Evolutionary conservation across 768 basidiomycete genomes (phyloP), one percentile per base, ranked within the genome.

Genomic region (Solioccasus polychromus): DNA sequence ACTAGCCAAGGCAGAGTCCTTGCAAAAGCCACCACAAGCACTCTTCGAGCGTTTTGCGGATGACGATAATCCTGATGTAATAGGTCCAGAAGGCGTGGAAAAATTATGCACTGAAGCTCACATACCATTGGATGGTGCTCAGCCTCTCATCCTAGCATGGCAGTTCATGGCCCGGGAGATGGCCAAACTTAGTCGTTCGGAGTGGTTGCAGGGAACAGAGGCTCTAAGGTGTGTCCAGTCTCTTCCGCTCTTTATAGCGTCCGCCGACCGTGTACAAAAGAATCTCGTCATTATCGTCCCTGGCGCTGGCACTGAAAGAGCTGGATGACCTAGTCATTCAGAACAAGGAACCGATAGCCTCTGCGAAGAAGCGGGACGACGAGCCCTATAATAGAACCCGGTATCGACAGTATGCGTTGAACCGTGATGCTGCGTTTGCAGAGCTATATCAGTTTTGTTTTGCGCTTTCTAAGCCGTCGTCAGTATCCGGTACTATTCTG

Each of bases 101-200:
- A 71, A 67, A 42, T 66, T 93, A 23, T 92, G 85, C 66, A 72
- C 52, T 20, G 85, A 90, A 50, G 78, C 82, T 11, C 68, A 77
- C n/a, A 76, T 91, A 36, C 71, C 85, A 0, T 68, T 92, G 63
- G 88, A 91, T 17, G 85, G 88, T 24, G 71, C 83, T 6, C 66
- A 79, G 50, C 85, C 88, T 17, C 70, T 92, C 42, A 71, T 91
- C 15, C 69, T 91, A 12, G 78, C 86, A 19, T 92, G 89, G 89
- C 83, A 85, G 54, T 63, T 87, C 45, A 70, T 76, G 36, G 76
- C 84, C 9, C 71, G 73, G 47, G 86, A 89, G 58, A 83, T 92
- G 82, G 85, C 74, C 24, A 86, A 81, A 54, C 70, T 92, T 37
- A 75, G 76, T 35, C 77, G 72, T 63, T 72, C 77, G 8, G 86